Conservation (phyloP, 495 filamentous ascomycete genomes). For the Penicillium waksmanii region DNA sequence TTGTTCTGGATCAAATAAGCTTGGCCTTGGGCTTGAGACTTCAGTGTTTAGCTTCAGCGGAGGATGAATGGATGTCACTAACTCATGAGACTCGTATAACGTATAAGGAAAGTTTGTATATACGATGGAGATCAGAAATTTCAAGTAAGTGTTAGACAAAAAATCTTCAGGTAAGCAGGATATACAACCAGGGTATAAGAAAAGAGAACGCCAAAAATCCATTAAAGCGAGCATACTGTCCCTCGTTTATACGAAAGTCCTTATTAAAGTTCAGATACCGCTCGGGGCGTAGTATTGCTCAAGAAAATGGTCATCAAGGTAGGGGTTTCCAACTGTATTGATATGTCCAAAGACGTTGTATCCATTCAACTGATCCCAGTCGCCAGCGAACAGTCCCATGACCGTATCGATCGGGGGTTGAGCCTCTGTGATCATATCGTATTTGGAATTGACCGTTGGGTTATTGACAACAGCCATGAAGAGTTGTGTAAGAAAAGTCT, state of each 20-base stretch:
- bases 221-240: no score
- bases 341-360: constrained; percentile 2
- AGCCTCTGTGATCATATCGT: neutral
- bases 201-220: no score
- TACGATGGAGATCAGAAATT: no score
- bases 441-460: neutral
- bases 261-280: neutral
- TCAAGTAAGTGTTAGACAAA: no score
- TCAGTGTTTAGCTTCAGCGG: no score
- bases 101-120: no score
- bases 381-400: constrained; percentile 11
- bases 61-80: no score
- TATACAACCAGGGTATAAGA: no score
- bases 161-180: no score
- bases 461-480: constrained; percentile 7
- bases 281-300: neutral
- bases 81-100: no score
- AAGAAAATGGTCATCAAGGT: neutral
- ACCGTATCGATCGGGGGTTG: constrained; percentile 5
- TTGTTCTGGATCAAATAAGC: no score
- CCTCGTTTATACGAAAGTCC: neutral
- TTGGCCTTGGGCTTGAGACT: no score
- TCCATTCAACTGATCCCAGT: constrained; percentile 11
- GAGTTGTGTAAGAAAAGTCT: constrained; percentile 9
- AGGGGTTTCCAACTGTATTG: neutral